Base-by-base conservation (phyloP, 192 early-diverging fungal species). In the Linnemannia elongata region DNA sequence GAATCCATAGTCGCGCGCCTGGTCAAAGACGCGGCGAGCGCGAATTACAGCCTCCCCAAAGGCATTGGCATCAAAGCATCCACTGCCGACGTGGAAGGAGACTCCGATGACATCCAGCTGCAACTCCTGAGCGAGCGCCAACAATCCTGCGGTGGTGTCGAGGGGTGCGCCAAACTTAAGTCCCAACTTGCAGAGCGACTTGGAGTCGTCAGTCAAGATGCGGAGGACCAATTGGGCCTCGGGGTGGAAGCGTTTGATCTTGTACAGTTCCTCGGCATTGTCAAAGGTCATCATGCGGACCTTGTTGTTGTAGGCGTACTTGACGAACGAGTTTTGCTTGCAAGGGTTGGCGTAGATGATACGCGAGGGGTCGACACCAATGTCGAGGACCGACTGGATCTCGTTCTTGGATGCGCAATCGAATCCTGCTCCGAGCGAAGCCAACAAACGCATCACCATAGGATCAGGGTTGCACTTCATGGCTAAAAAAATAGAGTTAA, bases 261-360 rank as follows among this genome's bases (percentile, higher is more conserved):
- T 99, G 91, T 92, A 90, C 5, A 99, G 94, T 88, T 99, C 99
- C 90, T 99, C 99, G 9, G 94, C 94, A 91, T 99, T 99, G 90
- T 99, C 99, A 92, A 99, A 99, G 27, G 99, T 99, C 96, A 99
- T 97, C 94, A 97, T 94, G 71, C 87, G 86, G 39, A 99, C 96
- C 76, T 95, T 94, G 70, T 94, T 91, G 36, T 88, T 88, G 35
- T 89, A 88, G 3, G 98, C 97, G 79, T 93, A 98, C 66, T 96
- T 95, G 86, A 99, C 93, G 89, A 98, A 98, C 8, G 97, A 97
- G 70, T 94, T 92, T 78, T 97, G 97, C 91, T 99, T 99, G 94
- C 99, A 99, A n/a, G 98, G 98, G 91, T 99, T 98, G 74, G 99
- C 98, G 76, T 98, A 99, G 77, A 99, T 98, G 87, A 99, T 96